Evolutionary conservation across 169 alveolate genomes (phyloP).

Genomic region (Theileria sp.): DNA sequence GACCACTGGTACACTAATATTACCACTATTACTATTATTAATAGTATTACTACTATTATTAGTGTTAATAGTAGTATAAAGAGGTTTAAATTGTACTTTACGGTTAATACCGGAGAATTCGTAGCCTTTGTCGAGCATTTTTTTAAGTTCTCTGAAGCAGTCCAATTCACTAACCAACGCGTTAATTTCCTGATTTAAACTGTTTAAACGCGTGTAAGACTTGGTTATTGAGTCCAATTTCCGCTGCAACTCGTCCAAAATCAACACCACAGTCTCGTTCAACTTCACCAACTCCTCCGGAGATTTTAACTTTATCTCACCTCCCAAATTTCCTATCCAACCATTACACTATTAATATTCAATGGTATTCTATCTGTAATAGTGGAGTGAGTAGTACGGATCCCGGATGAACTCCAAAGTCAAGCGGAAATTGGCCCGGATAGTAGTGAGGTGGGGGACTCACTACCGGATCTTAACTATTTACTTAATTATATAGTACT

Average conservation of each 20-base stretch:
- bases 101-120: slow-evolving; percentile 94
- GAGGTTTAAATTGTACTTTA: slow-evolving; percentile 86
- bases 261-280: slow-evolving; percentile 62
- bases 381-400: too few species aligned
- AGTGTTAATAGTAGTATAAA: background rate
- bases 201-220: background rate
- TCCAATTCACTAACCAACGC: slow-evolving; percentile 53
- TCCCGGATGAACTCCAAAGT: too few species aligned
- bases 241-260: slow-evolving; percentile 65
- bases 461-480: too few species aligned
- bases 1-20: too few species aligned
- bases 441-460: too few species aligned
- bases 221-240: background rate
- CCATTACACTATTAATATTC: too few species aligned
- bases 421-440: too few species aligned
- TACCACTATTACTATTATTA: background rate
- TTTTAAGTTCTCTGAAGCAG: slow-evolving; percentile 75
- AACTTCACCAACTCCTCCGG: slow-evolving; percentile 88
- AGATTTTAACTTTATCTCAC: slow-evolving; percentile 87
- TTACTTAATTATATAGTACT: too few species aligned
- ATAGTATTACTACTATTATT: background rate
- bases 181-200: background rate
- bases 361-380: too few species aligned
- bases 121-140: slow-evolving; percentile 87
- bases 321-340: slow-evolving; percentile 46